Evolutionary conservation across 2,329 filamentous ascomycete genomes (phyloP).

Genomic region (Ascomycota sp.): DNA sequence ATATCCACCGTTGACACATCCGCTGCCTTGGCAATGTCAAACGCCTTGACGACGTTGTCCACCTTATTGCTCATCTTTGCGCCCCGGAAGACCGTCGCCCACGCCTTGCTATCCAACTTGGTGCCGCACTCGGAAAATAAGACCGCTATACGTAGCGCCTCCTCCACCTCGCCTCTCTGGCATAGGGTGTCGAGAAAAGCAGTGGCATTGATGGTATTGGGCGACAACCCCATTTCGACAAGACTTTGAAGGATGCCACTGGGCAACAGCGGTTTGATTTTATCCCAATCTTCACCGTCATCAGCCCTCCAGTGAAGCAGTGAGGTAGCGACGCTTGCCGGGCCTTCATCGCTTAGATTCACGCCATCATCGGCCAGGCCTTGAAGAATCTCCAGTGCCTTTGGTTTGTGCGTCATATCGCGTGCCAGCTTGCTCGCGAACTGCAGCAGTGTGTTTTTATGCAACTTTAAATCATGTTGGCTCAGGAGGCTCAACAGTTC

Average conservation of each 20-base stretch:
- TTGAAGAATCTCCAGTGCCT: constrained; percentile 19
- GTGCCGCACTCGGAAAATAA: constrained; percentile 21
- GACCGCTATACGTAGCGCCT: constrained; percentile 13
- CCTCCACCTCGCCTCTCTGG: constrained; percentile 19
- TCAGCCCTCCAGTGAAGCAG: constrained; percentile 23
- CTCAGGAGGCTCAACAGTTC: constrained; percentile 16
- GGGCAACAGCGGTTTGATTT: constrained; percentile 8
- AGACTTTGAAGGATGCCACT: constrained; percentile 18
- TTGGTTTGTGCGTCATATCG: constrained; percentile 15
- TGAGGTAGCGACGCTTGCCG: constrained; percentile 33
- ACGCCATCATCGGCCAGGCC: constrained; percentile 14
- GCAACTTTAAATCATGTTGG: constrained; percentile 10
- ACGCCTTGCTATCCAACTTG: constrained; percentile 42
- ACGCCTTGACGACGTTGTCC: constrained; percentile 20
- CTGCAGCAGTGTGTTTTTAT: constrained; percentile 22
- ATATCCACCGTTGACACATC: constrained; percentile 15
- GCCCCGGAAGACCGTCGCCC: constrained; percentile 46
- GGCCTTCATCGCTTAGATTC: constrained; percentile 22
- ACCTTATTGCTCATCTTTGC: constrained; percentile 37
- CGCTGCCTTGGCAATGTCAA: constrained; percentile 24
- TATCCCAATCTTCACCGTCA: constrained; percentile 4
- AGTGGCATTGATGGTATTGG: constrained; percentile 41
- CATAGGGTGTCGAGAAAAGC: constrained; percentile 51
- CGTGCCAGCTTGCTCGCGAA: constrained; percentile 24
- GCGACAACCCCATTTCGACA: constrained; percentile 34